Evolutionary conservation across 2,329 filamentous ascomycete genomes (phyloP), one percentile per base, ranked within the genome.

Genomic region (Verticillium tricorpus): DNA sequence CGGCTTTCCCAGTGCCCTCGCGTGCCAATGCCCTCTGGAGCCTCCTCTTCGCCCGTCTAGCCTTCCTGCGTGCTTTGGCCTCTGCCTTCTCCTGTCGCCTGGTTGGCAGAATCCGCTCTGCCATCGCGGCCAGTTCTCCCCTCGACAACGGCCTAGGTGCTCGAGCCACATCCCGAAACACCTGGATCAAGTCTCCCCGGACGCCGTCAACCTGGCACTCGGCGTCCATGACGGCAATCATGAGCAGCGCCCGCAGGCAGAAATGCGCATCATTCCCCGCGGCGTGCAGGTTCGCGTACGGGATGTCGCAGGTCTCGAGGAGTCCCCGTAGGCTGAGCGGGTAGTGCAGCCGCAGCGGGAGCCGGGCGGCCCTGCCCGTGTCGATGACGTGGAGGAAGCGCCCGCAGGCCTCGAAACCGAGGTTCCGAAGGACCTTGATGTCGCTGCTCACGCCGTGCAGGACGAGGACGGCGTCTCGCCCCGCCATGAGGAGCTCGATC

Each of bases 231-330:
- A 65, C 57, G n/a, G 59, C 61, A 56, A 65, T 50, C 61, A 65
- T 61, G 15, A 65, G 35, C 34, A 65, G 39, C 12, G 59, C 63
- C 28, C 39, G n/a, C 5, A 72, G 62, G 9, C 64, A 61, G 34
- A 70, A 73, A 59, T 69, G 65, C 9, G 69, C 69, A 56, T 73
- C 70, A 45, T 73, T 74, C 1, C 69, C 71, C 17, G 69, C 68
- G 2, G 62, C 45, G 19, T 71, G 68, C 17, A 72, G 61, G 7
- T 59, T 22, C 19, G 58, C 60, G 59, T 63, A 68, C 4, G 66
- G 64, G 56, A 69, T 61, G 8, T 62, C 28, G 50, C 9, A 69
- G 56, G 62, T 45, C 5, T 65, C 58, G 2, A 71, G 67, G 1
- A 71, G 59, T 31, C 65, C 64, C 57, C 64, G 61, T 14, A 70